Evolutionary conservation across 164 flowering plant species (phyloP).

Genomic region (Litsea cubeba): DNA sequence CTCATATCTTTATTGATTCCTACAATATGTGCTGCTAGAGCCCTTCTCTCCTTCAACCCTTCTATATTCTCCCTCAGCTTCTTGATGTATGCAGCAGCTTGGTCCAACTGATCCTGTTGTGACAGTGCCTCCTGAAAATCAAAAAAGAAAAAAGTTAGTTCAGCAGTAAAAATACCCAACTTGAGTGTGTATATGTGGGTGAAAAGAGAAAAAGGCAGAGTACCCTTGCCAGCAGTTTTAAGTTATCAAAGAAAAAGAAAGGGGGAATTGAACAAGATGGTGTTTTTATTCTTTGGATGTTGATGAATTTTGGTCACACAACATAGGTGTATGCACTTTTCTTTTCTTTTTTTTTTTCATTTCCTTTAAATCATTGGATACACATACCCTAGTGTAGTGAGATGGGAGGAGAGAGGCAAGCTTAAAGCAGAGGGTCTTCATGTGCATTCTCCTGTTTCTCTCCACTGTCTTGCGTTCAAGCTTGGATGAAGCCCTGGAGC

Average conservation of each 20-base stretch:
- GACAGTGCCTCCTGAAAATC: conserved; percentile 23
- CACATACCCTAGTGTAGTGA: conserved; percentile 26
- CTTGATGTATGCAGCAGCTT: conserved; percentile 32
- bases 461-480: conserved; percentile 42
- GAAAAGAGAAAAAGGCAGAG: neutral
- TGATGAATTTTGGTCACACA: neutral
- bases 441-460: conserved; percentile 40
- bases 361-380: neutral
- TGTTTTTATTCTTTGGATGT: neutral
- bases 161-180: neutral
- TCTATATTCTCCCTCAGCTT: conserved; percentile 29
- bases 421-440: conserved; percentile 44
- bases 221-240: too few relatives aligned
- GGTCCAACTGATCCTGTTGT: conserved; percentile 37
- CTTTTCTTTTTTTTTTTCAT: too few relatives aligned
- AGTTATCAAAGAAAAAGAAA: neutral
- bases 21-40: conserved; percentile 10
- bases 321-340: neutral
- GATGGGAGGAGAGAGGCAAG: conserved; percentile 40
- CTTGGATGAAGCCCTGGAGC: conserved; percentile 11
- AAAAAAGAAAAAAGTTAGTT: neutral
- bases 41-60: conserved; percentile 27
- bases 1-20: neutral
- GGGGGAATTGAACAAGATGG: neutral
- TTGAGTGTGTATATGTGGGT: neutral